Conservation (phyloP, 768 basidiomycete genomes). For the Piloderma croceum region DNA sequence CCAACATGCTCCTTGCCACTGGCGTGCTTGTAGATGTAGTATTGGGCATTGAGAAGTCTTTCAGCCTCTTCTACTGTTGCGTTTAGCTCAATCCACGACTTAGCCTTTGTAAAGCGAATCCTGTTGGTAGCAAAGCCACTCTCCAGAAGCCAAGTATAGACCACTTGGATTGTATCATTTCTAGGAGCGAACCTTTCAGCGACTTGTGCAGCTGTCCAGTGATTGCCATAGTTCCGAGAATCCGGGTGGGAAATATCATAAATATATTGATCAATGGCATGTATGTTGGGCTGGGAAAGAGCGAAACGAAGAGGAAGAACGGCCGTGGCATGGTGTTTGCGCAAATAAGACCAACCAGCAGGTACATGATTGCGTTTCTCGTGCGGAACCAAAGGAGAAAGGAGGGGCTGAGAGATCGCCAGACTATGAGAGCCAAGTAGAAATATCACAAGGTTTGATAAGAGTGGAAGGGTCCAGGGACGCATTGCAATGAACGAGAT, state of each 20-base stretch:
- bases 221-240: constrained; percentile 41
- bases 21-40: constrained; percentile 36
- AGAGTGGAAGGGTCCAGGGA: too few relatives aligned
- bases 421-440: too few relatives aligned
- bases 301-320: constrained; percentile 42
- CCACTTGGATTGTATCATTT: constrained; percentile 29
- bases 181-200: constrained; percentile 39
- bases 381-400: too few relatives aligned
- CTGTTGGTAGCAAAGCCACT: constrained; percentile 32
- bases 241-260: constrained; percentile 38
- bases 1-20: constrained; percentile 33
- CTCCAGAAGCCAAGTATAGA: constrained; percentile 35
- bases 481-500: too few relatives aligned
- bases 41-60: constrained; percentile 35
- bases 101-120: constrained; percentile 26
- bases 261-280: constrained; percentile 35
- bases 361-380: too few relatives aligned
- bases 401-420: too few relatives aligned
- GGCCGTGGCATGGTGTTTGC: constrained; percentile 24
- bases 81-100: constrained; percentile 37
- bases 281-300: constrained; percentile 36
- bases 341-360: too few relatives aligned
- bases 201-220: constrained; percentile 37
- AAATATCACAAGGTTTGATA: too few relatives aligned
- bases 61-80: constrained; percentile 40